Base-by-base conservation (phyloP, 345 rosid species). In the Ceriops tagal region DNA sequence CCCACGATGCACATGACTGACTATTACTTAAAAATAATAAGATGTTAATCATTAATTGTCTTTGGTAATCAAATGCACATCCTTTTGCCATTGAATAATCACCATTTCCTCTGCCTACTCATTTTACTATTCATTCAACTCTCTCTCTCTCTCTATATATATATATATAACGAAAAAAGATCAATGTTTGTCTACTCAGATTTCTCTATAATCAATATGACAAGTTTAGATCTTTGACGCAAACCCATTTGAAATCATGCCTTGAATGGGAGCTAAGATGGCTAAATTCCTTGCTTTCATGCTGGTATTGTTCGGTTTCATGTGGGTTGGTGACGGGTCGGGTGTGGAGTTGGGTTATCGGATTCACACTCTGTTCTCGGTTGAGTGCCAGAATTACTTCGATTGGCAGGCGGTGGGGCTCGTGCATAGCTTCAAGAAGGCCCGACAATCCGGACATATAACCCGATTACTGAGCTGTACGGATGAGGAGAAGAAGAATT, bases 361-460 rank as follows among this genome's bases (percentile, higher is more conserved):
- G 92, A 86, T 92, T 82, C 99, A 95, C 64, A 92, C 99, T 53
- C 80, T 92, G 72, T 96, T 96, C 85, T 92, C 96, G 24, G 98
- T 96, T 79, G 98, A 92, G 82, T 90, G 99, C 76, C 95, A 89
- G 79, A 73, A 89, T 66, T 95, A 92, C 83, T 95, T 95, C 67
- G 99, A 95, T 80, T 95, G 99, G 99, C 92, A 95, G 78, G 92
- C 96, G 51, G 99, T 92, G 67, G 99, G 98, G 62, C 79, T 95
- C 35, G 79, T 95, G 88, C 88, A 85, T 80, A 89, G 98, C 85
- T 95, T 87, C 90, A 82, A 78, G 68, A 95, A 92, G 82, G 83
- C 99, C 49, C 56, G 76, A 7, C 98, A 95, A 72, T 97, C 98
- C 39, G 99, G 99, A n/a, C 93, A 95, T 19, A 76, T 95, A 8